Percentiles rank a stretch among this genome's conserved stretches.
These are phyloP conservation scores for Rhizopus microsporus DNA, from an alignment of 371 early-diverging fungal species.

Conservation along the genomic window DNA sequence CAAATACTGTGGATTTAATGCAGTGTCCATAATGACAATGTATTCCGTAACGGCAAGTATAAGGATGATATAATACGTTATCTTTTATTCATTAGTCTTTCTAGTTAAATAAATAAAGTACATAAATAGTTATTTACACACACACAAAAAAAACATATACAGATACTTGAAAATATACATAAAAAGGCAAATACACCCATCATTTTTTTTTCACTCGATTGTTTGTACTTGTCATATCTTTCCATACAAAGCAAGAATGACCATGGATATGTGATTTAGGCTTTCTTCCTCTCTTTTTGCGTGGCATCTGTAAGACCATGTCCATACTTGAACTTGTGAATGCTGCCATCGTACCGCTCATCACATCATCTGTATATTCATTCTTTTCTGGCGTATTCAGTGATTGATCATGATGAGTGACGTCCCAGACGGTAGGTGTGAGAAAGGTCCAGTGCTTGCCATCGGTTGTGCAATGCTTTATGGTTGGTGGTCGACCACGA, in stretches of 20 bases:
- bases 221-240: conserved; percentile 14
- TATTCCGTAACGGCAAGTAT: no score
- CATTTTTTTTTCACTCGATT: no score
- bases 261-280: conserved; percentile 51
- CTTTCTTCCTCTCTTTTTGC: conserved; percentile 50
- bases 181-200: no score
- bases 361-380: conserved; percentile 7
- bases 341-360: conserved; percentile 38
- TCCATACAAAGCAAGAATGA: conserved; percentile 56
- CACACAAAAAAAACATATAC: no score
- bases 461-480: conserved; percentile 28
- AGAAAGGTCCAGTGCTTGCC: conserved; percentile 47
- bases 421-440: conserved; percentile 51
- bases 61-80: no score
- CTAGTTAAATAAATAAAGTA: no score
- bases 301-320: conserved; percentile 39
- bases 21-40: no score
- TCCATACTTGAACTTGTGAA: conserved; percentile 49
- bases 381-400: conserved; percentile 1
- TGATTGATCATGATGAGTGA: conserved; percentile 17
- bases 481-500: conserved; percentile 45
- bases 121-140: no score
- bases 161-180: no score
- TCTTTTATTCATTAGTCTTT: no score
- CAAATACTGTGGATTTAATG: no score